Evolutionary conservation across 345 rosid species (phyloP).

Genomic region (Pistacia integerrima): DNA sequence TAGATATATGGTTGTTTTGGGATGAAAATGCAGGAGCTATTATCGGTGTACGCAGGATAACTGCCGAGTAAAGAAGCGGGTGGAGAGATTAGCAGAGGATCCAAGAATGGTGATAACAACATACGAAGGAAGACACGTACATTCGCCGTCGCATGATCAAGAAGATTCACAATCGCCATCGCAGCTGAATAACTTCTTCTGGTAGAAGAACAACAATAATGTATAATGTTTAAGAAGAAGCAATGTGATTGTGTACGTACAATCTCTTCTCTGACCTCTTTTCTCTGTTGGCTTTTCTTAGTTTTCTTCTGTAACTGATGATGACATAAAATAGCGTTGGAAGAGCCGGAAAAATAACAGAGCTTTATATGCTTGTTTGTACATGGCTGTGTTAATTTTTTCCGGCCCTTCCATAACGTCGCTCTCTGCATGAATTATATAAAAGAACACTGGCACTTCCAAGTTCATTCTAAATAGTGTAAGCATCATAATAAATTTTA

Average conservation of each 20-base stretch:
- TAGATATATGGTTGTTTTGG: background rate
- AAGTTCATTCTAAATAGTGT: too few relatives aligned
- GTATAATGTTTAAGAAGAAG: background rate
- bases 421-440: too few relatives aligned
- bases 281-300: too few relatives aligned
- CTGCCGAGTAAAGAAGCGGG: constrained; percentile 93
- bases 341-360: too few relatives aligned
- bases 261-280: too few relatives aligned
- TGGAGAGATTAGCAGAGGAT: constrained; percentile 96
- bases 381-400: too few relatives aligned
- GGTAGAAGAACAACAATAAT: constrained; percentile 39
- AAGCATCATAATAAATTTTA: too few relatives aligned
- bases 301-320: background rate
- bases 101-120: constrained; percentile 99
- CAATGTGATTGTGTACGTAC: background rate
- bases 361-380: too few relatives aligned
- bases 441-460: too few relatives aligned
- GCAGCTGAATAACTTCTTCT: constrained; percentile 66
- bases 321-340: too few relatives aligned
- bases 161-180: constrained; percentile 55
- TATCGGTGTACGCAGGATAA: constrained; percentile 93
- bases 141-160: constrained; percentile 77
- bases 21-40: constrained; percentile 72
- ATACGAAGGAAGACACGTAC: constrained; percentile 92
- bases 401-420: too few relatives aligned